These are phyloP conservation scores for Acacia concinna DNA, from an alignment of 331 rosid species.

Conservation along the genomic window DNA sequence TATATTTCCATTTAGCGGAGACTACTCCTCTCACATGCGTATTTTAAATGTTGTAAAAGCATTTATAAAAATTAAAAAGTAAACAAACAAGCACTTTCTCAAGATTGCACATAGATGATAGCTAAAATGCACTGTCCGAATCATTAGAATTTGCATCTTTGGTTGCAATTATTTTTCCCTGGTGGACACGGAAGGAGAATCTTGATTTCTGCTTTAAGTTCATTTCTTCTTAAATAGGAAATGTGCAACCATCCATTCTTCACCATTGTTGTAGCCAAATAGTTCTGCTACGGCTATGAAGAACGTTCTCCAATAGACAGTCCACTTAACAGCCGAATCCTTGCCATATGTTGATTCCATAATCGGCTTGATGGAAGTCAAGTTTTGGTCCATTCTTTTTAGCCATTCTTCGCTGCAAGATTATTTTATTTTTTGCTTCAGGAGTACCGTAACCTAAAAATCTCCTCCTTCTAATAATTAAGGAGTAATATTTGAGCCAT, in stretches of 20 bases:
- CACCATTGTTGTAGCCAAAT: conserved; percentile 79
- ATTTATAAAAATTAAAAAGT: too few species aligned
- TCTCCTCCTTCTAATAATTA: not conserved
- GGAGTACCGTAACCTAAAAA: not conserved
- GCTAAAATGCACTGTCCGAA: not conserved
- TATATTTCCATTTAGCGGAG: too few species aligned
- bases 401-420: conserved; percentile 94
- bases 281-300: conserved; percentile 89
- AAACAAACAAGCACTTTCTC: too few species aligned
- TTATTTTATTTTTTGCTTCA: conserved; percentile 6
- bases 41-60: too few species aligned
- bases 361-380: conserved; percentile 56
- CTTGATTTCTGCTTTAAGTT: conserved; percentile 5
- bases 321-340: conserved; percentile 85
- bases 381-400: conserved; percentile 74
- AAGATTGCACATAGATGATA: not conserved
- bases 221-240: conserved; percentile 76
- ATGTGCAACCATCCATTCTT: conserved; percentile 89
- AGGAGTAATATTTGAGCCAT: not conserved
- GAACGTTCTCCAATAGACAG: conserved; percentile 91
- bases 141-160: conserved; percentile 7
- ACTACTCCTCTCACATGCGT: too few species aligned
- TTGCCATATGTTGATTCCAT: conserved; percentile 88
- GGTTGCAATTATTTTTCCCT: not conserved
- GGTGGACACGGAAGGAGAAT: not conserved